Percentiles rank a stretch among this genome's conserved stretches.
These are phyloP conservation scores for Aspergillus ruber DNA, from an alignment of 2,329 filamentous ascomycete genomes.

Conservation along the genomic window DNA sequence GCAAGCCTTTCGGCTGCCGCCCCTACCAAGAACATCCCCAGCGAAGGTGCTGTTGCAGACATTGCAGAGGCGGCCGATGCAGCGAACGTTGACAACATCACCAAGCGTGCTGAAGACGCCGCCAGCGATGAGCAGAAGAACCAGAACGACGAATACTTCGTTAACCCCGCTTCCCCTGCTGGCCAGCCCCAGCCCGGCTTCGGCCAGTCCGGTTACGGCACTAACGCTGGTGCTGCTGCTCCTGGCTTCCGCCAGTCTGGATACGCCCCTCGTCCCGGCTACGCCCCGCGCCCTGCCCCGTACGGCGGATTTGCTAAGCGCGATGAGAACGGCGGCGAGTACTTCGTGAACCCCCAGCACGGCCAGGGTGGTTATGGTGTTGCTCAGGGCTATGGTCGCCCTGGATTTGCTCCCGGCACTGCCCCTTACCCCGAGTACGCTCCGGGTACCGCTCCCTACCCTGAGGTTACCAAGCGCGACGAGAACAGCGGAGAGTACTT, in stretches of 20 bases:
- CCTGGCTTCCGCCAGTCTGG: no score
- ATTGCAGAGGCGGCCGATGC: no score
- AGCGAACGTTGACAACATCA: no score
- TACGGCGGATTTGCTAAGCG: background rate
- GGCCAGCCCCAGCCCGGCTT: no score
- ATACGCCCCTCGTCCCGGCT: background rate
- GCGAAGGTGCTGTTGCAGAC: no score
- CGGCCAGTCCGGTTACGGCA: no score
- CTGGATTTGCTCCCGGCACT: background rate
- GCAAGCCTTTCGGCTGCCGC: background rate
- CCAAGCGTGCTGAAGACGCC: background rate
- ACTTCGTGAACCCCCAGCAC: background rate
- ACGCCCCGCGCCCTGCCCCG: background rate
- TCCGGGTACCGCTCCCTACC: background rate
- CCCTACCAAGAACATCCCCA: background rate
- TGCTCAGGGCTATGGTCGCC: no score
- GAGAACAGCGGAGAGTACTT: background rate
- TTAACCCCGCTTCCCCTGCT: no score
- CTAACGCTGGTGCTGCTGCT: no score
- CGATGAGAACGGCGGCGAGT: background rate
- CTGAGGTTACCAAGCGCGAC: background rate
- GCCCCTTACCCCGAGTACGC: background rate
- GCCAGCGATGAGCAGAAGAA: background rate
- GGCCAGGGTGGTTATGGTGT: no score
- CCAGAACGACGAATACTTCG: background rate